Evolutionary conservation across 192 early-diverging fungal genomes (phyloP), one percentile per base, ranked within the genome.

Genomic region (Geranomyces variabilis): DNA sequence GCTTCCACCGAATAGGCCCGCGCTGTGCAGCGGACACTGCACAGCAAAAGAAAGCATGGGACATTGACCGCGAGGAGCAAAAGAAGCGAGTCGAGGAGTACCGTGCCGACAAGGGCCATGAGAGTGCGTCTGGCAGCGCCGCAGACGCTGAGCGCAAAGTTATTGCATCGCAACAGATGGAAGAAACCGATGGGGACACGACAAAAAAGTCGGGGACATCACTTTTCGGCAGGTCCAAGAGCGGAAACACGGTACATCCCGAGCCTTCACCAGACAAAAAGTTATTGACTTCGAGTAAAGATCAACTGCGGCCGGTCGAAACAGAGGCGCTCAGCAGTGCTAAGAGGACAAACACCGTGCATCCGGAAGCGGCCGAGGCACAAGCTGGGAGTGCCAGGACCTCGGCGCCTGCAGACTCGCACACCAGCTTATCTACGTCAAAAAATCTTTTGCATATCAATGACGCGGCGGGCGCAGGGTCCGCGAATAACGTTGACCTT

Each of bases 1-100:
- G 58, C 1, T 41, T 61, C 33, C n/a, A 19, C 22, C 22, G n/a
- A 15, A 0, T 70, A 19, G 58, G 19, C n/a, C n/a, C 56, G 7
- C 69, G 69, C 28, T 46, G 57, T 29, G 22, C 19, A 22, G 17
- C 22, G 22, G 69, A 70, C 24, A 29, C 48, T 9, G 56, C 9
- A 7, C 43, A n/a, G 13, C 69, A 70, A 31, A 36, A 62, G 21
- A 45, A 36, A 29, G 24, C 57, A 62, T 70, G 69, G 69, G 57
- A 70, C 26, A n/a, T 48, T 19, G 69, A 70, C 17, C 57, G 58
- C 0, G 34, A 24, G 21, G 69, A 59, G 30, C 69, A 61, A 19
- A 59, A 29, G 58, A 43, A 46, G 8, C 30, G 69, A 6, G 58
- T 61, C 28, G 69, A 70, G 21, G 58, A 47, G 14, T 61, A 61